phyloP scores from a whole-genome alignment of 208 protist genomes.

The Perkinsela sp. region DNA sequence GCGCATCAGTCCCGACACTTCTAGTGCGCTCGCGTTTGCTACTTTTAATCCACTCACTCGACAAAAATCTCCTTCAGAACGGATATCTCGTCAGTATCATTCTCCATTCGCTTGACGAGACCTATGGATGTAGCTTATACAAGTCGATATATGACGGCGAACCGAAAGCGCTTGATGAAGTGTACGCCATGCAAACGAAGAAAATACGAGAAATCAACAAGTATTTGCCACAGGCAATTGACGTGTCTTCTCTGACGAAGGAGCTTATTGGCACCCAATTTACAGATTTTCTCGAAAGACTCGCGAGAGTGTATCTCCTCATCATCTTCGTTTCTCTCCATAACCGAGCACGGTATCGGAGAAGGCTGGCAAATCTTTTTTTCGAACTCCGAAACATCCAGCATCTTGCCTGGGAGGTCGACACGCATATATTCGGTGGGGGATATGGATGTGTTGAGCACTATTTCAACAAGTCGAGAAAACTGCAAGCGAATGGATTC shows the following conservation, averaged over 20 bases:
- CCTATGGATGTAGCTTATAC: background rate
- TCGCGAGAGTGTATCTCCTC: background rate
- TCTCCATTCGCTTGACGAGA: background rate
- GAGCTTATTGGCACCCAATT: background rate
- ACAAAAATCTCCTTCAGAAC: background rate
- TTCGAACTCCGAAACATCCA: constrained; percentile 1
- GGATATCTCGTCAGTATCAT: background rate
- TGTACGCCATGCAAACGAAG: background rate
- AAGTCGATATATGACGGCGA: background rate
- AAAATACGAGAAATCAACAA: background rate
- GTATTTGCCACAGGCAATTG: background rate
- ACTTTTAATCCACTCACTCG: background rate
- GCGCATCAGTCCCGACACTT: background rate
- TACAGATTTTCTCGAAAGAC: background rate
- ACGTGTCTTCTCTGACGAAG: background rate
- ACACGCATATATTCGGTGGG: constrained; percentile 3
- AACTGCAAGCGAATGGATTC: background rate
- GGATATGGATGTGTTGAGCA: background rate
- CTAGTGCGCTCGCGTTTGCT: background rate
- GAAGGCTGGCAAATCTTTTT: constrained; percentile 3
- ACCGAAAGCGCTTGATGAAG: background rate
- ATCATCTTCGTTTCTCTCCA: constrained; percentile 2
- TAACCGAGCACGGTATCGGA: constrained; percentile 2
- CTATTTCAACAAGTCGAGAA: background rate
- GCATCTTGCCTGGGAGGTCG: constrained; percentile 4